These are phyloP conservation scores for Leishmania lainsoni DNA, from an alignment of 208 protist genomes.

Conservation along the genomic window DNA sequence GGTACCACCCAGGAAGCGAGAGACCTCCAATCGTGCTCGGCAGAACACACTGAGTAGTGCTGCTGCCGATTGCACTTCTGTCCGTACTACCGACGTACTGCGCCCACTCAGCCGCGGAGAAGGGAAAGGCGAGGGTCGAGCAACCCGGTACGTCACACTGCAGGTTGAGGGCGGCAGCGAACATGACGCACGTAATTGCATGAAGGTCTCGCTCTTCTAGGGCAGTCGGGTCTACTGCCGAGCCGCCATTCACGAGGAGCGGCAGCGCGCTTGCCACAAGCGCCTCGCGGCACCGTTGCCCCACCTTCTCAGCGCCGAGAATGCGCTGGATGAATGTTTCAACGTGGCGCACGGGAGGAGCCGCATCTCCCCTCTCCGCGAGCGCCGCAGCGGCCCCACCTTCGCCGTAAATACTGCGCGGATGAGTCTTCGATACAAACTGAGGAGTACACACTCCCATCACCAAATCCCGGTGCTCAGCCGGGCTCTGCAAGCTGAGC, in stretches of 20 bases:
- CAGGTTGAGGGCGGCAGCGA: slow-evolving; percentile 8
- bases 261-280: slow-evolving; percentile 7
- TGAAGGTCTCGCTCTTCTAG: slow-evolving; percentile 9
- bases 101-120: slow-evolving; percentile 20
- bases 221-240: not conserved
- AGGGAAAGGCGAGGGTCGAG: slow-evolving; percentile 6
- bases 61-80: not conserved
- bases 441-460: slow-evolving; percentile 29
- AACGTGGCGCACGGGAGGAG: not conserved
- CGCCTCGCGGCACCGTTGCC: slow-evolving; percentile 15
- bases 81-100: slow-evolving; percentile 3
- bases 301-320: not conserved
- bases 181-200: slow-evolving; percentile 11
- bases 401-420: not conserved
- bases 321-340: not conserved
- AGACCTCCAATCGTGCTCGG: not conserved
- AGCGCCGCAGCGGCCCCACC: not conserved
- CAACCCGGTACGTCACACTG: slow-evolving; percentile 6
- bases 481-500: slow-evolving; percentile 30
- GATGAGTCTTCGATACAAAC: not conserved
- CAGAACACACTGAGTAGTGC: not conserved
- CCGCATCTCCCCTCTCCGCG: not conserved
- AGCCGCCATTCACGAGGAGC: not conserved
- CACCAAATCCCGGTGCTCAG: slow-evolving; percentile 44
- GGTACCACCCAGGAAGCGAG: slow-evolving; percentile 16